These are phyloP conservation scores for Psilocybe mexicana DNA, from an alignment of 1,284 basidiomycete genomes.

Conservation along the genomic window DNA sequence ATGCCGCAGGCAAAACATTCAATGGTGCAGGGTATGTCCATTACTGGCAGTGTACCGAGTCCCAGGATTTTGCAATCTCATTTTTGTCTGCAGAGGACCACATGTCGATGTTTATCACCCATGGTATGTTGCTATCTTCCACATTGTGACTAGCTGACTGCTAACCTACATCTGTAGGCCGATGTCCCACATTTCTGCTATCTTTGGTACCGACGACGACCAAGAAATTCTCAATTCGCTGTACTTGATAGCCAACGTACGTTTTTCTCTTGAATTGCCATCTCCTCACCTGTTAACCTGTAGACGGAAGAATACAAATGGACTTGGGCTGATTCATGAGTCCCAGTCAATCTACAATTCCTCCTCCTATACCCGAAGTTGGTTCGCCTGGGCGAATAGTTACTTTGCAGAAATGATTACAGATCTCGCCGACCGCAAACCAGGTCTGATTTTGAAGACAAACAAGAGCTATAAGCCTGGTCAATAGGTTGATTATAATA, in stretches of 20 bases:
- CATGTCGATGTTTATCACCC: constrained; percentile 73
- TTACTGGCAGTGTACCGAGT: background rate
- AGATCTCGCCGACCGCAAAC: constrained; percentile 73
- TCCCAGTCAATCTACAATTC: constrained; percentile 63
- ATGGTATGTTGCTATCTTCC: constrained; percentile 42
- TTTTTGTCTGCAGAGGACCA: constrained; percentile 51
- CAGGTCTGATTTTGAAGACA: constrained; percentile 60
- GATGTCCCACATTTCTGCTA: constrained; percentile 75
- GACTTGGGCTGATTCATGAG: constrained; percentile 79
- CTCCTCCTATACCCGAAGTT: constrained; percentile 66
- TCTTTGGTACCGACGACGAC: constrained; percentile 73
- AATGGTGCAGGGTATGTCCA: constrained; percentile 62
- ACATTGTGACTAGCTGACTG: background rate
- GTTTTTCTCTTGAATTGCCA: constrained; percentile 7
- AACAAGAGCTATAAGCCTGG: constrained; percentile 55
- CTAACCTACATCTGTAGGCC: constrained; percentile 46
- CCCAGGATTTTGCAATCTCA: constrained; percentile 1
- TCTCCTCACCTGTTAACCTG: background rate
- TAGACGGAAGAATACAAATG: constrained; percentile 59
- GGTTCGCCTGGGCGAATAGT: constrained; percentile 84
- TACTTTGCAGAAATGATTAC: constrained; percentile 81
- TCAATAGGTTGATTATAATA: constrained; percentile 13
- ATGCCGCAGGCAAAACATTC: constrained; percentile 61
- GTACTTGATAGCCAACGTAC: constrained; percentile 65
- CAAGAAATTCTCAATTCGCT: constrained; percentile 61